Evolutionary conservation across 768 basidiomycete genomes (phyloP).

Genomic region (Leucosporidium yakuticum): DNA sequence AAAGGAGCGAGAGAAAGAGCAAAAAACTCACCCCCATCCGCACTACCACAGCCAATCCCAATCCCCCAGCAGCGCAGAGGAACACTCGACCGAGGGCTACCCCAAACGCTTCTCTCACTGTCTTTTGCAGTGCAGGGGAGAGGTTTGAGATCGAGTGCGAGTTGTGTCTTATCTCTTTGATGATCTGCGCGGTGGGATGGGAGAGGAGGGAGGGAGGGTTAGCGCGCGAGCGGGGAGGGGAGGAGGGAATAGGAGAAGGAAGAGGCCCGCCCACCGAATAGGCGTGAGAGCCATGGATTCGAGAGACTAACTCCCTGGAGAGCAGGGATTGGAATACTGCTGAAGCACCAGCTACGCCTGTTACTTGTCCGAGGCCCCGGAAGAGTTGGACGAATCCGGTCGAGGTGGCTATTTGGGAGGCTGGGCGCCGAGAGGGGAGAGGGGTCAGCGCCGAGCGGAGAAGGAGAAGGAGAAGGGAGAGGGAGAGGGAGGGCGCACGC

Average conservation of each 20-base stretch:
- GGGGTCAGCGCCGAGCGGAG: too few relatives aligned
- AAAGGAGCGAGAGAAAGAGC: too few relatives aligned
- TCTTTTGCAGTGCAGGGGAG: background rate
- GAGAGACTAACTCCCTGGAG: slow-evolving; percentile 52
- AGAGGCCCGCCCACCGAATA: background rate
- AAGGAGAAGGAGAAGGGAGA: background rate
- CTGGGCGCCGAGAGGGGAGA: background rate
- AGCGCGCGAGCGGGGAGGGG: too few relatives aligned
- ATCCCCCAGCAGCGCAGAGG: background rate
- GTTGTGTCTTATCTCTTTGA: background rate
- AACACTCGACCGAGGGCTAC: background rate
- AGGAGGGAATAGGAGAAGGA: background rate
- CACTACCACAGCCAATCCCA: background rate
- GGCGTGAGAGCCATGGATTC: slow-evolving; percentile 53
- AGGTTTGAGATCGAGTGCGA: background rate
- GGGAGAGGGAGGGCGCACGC: slow-evolving; percentile 39
- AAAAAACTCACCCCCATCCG: background rate
- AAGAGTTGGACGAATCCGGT: slow-evolving; percentile 65
- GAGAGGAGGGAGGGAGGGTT: too few relatives aligned
- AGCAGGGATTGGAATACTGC: slow-evolving; percentile 63
- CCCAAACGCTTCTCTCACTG: background rate
- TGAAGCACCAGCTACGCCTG: slow-evolving; percentile 62
- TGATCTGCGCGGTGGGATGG: too few relatives aligned
- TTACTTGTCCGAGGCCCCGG: slow-evolving; percentile 65
- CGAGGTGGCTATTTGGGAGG: slow-evolving; percentile 59